Percentiles rank a stretch among this genome's conserved stretches.
Conservation (phyloP, 2,329 filamentous ascomycete species). For the Sclerotinia minor region DNA sequence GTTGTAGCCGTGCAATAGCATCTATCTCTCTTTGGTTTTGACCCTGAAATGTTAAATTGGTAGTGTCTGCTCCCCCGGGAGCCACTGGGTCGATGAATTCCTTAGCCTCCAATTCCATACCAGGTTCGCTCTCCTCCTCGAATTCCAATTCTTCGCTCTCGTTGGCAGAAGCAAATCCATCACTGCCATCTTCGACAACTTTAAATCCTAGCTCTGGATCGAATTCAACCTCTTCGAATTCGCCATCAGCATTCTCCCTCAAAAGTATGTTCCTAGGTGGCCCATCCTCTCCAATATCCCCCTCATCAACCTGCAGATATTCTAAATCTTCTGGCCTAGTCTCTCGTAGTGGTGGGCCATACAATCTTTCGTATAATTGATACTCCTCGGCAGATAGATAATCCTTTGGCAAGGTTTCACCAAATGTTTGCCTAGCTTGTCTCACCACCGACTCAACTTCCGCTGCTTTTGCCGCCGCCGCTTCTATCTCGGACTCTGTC, state of each 20-base stretch:
- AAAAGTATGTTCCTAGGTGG: slow-evolving; percentile 50
- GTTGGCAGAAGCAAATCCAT: slow-evolving; percentile 17
- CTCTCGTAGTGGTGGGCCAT: slow-evolving; percentile 70
- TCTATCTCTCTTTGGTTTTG: slow-evolving; percentile 41
- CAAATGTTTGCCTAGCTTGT: slow-evolving; percentile 71
- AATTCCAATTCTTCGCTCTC: slow-evolving; percentile 1
- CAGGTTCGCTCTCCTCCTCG: slow-evolving; percentile 13
- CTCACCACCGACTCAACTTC: slow-evolving; percentile 66
- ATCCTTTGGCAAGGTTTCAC: slow-evolving; percentile 71
- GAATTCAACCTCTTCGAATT: slow-evolving; percentile 60
- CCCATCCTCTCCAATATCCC: slow-evolving; percentile 53
- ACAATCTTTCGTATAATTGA: slow-evolving; percentile 74
- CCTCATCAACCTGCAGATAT: slow-evolving; percentile 37
- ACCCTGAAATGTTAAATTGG: slow-evolving; percentile 33
- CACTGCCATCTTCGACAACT: slow-evolving; percentile 38
- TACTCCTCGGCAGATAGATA: slow-evolving; percentile 71
- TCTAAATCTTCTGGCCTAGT: slow-evolving; percentile 61
- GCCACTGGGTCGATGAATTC: slow-evolving; percentile 37
- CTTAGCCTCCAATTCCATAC: slow-evolving; percentile 43
- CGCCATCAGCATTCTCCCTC: slow-evolving; percentile 56
- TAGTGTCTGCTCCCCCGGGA: slow-evolving; percentile 28
- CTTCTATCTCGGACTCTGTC: background rate
- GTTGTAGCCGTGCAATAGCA: slow-evolving; percentile 38
- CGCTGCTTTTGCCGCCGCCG: slow-evolving; percentile 14
- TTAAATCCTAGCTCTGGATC: slow-evolving; percentile 39